Conservation (phyloP, 2,329 filamentous ascomycete genomes). For the Phaeophleospora eucalypticola region DNA sequence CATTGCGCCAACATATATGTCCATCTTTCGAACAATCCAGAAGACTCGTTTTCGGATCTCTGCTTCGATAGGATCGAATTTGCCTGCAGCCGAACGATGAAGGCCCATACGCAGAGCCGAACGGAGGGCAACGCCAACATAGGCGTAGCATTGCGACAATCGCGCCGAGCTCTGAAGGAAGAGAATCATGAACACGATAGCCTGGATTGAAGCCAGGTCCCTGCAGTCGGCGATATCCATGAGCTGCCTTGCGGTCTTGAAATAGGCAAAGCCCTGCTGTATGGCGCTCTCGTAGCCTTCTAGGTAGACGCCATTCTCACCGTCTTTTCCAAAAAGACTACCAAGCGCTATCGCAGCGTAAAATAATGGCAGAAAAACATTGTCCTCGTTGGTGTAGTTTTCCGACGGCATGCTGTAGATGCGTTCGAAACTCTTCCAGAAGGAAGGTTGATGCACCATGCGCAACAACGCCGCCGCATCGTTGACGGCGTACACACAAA, state of each 20-base stretch:
- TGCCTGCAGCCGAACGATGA: slow-evolving; percentile 45
- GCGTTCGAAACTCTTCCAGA: slow-evolving; percentile 70
- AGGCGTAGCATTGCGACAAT: slow-evolving; percentile 51
- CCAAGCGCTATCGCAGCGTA: slow-evolving; percentile 48
- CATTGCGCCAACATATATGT: slow-evolving; percentile 51
- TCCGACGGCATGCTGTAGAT: slow-evolving; percentile 65
- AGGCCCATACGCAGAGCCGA: slow-evolving; percentile 50
- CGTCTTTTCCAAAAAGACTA: slow-evolving; percentile 43
- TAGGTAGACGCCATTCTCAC: slow-evolving; percentile 33
- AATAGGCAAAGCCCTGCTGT: slow-evolving; percentile 49
- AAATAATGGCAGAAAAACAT: slow-evolving; percentile 46
- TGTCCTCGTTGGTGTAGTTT: slow-evolving; percentile 43
- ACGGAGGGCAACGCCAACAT: slow-evolving; percentile 49
- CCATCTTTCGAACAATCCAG: slow-evolving; percentile 50
- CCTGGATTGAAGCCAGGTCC: slow-evolving; percentile 48
- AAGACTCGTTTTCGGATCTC: slow-evolving; percentile 50
- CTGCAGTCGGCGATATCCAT: slow-evolving; percentile 52
- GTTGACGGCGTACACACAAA: slow-evolving; percentile 58
- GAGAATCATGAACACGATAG: slow-evolving; percentile 51
- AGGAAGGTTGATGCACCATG: slow-evolving; percentile 76
- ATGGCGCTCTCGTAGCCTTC: slow-evolving; percentile 45
- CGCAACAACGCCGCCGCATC: slow-evolving; percentile 62
- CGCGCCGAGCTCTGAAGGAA: slow-evolving; percentile 52
- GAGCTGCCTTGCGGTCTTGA: slow-evolving; percentile 45
- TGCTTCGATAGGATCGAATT: slow-evolving; percentile 46